Percentiles rank a stretch among this genome's conserved stretches.
phyloP scores from a whole-genome alignment of 2,329 filamentous ascomycete genomes.

The Drechslera avenae region DNA sequence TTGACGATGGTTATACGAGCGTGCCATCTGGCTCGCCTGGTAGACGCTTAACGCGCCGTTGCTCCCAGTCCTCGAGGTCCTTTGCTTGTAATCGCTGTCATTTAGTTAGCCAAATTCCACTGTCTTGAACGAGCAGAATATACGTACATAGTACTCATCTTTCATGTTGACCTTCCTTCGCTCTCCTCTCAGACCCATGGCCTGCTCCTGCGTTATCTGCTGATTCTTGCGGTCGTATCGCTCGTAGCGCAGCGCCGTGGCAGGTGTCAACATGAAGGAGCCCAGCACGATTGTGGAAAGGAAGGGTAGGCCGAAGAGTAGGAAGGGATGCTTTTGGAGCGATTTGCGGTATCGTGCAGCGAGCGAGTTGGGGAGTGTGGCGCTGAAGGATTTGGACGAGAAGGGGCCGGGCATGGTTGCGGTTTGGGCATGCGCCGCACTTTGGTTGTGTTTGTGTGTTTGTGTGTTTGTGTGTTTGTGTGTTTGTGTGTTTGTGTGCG shows the following conservation, averaged over 20 bases:
- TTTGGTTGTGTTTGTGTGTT: neutral
- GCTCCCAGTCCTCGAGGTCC: conserved; percentile 95
- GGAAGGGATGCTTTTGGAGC: conserved; percentile 81
- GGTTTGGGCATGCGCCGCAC: neutral
- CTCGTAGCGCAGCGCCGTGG: conserved; percentile 92
- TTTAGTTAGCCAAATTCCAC: conserved; percentile 13
- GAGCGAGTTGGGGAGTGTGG: conserved; percentile 64
- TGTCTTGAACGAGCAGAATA: neutral
- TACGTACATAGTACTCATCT: conserved; percentile 84
- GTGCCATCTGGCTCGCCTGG: conserved; percentile 89
- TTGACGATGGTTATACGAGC: conserved; percentile 51
- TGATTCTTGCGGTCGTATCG: conserved; percentile 87
- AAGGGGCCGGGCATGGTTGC: conserved; percentile 63
- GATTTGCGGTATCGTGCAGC: conserved; percentile 76
- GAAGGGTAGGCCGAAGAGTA: conserved; percentile 93
- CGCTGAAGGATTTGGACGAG: conserved; percentile 62
- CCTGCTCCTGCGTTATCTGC: conserved; percentile 83
- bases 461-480: too few species aligned
- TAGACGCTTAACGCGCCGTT: conserved; percentile 88
- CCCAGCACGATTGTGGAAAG: conserved; percentile 86
- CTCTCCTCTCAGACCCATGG: conserved; percentile 76
- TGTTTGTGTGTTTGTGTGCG: too few species aligned
- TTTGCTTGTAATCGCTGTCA: conserved; percentile 77
- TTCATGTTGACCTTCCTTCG: conserved; percentile 76
- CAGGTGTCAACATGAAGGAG: conserved; percentile 92